phyloP scores from a whole-genome alignment of 1,139 yeast species.

The Keqinozyma sinolaborantium region DNA sequence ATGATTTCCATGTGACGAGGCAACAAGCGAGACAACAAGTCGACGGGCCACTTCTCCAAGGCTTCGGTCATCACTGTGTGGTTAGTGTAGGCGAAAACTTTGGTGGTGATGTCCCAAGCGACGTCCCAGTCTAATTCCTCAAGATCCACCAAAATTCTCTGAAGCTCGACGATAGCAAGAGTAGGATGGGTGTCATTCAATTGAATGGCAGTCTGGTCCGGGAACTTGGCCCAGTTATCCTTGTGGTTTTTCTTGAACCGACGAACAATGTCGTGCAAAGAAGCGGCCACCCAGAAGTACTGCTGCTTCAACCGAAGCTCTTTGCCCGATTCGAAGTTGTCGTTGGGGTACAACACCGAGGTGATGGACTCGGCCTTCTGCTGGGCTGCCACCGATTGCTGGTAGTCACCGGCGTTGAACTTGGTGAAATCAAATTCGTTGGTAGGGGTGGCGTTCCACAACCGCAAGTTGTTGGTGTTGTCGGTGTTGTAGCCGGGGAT shows the following conservation, averaged over 20 bases:
- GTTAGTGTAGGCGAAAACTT: constrained; percentile 87
- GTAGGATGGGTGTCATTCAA: constrained; percentile 96
- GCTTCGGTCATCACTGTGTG: constrained; percentile 96
- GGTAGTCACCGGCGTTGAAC: constrained; percentile 90
- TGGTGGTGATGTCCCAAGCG: constrained; percentile 82
- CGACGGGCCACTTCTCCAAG: constrained; percentile 92
- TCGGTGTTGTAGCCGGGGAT: constrained; percentile 85
- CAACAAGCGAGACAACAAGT: constrained; percentile 67
- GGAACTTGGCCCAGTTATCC: constrained; percentile 71
- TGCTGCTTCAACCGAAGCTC: constrained; percentile 92
- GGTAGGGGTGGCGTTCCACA: constrained; percentile 91
- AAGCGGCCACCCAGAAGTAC: constrained; percentile 96
- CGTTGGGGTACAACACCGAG: constrained; percentile 89
- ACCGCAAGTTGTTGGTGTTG: constrained; percentile 83
- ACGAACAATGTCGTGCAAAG: constrained; percentile 86
- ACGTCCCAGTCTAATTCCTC: constrained; percentile 78
- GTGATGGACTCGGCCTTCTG: constrained; percentile 91
- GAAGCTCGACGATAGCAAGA: constrained; percentile 84
- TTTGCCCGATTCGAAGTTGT: constrained; percentile 87
- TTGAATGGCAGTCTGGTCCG: constrained; percentile 88
- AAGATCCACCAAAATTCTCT: constrained; percentile 79
- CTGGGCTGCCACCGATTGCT: constrained; percentile 77
- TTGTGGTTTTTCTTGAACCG: constrained; percentile 79
- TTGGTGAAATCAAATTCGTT: constrained; percentile 89
- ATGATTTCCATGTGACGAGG: constrained; percentile 93